Percentiles rank a stretch among this genome's conserved stretches.
Evolutionary conservation across 805 yeast genomes (phyloP).

Genomic region (Zygosaccharomyces rouxii): DNA sequence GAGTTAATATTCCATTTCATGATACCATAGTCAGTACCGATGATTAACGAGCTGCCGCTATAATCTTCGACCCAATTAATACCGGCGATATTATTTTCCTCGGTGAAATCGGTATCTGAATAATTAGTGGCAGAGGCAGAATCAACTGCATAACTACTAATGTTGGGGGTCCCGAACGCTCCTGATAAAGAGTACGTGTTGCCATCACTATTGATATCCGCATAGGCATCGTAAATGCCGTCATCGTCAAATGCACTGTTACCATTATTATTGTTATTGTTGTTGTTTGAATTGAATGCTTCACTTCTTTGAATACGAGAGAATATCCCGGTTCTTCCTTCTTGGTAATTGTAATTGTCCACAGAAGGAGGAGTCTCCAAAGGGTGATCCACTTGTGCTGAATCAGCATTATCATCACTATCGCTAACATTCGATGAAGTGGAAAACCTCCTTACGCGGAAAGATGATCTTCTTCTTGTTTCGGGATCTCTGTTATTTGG

Average conservation of each 20-base stretch:
- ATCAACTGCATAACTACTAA: slow-evolving; percentile 10
- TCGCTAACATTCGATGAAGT: slow-evolving; percentile 21
- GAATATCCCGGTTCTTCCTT: slow-evolving; percentile 12
- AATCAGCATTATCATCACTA: slow-evolving; percentile 10
- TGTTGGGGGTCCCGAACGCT: slow-evolving; percentile 9
- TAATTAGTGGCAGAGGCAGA: slow-evolving; percentile 8
- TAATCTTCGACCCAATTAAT: slow-evolving; percentile 51
- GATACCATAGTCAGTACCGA: slow-evolving; percentile 66
- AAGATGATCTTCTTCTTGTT: slow-evolving; percentile 14
- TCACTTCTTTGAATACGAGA: slow-evolving; percentile 8
- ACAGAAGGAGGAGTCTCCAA: slow-evolving; percentile 12
- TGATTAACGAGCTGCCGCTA: slow-evolving; percentile 49
- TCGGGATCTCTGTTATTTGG: slow-evolving; percentile 1
- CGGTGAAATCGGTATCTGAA: slow-evolving; percentile 18
- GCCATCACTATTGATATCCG: slow-evolving; percentile 12
- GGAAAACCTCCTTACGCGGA: slow-evolving; percentile 29
- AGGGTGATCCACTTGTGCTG: slow-evolving; percentile 1
- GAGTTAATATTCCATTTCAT: slow-evolving; percentile 66
- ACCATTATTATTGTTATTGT: neutral
- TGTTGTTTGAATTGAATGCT: neutral
- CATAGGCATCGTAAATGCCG: slow-evolving; percentile 19
- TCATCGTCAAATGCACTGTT: slow-evolving; percentile 18
- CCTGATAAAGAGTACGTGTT: slow-evolving; percentile 9
- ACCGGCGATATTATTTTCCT: slow-evolving; percentile 55
- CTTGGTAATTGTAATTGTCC: slow-evolving; percentile 18